Percentiles rank a stretch among this genome's conserved stretches.
phyloP scores from a whole-genome alignment of 352 stramenopile genomes.

The Pythium rishiriense region DNA sequence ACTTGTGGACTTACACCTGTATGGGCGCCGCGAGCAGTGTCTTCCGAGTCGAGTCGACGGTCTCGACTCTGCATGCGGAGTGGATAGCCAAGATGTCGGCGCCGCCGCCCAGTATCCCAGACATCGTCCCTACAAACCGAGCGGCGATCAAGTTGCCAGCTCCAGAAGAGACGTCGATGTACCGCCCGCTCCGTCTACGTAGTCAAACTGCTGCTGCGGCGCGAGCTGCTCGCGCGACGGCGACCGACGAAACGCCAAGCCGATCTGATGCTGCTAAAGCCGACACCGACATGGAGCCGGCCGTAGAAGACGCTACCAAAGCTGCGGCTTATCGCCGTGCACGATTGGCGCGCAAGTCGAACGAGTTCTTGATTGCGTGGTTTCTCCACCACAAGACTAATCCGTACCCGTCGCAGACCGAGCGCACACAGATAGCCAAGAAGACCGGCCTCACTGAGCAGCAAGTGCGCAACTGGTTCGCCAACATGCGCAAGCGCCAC shows the following conservation, averaged over 20 bases:
- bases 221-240: not conserved
- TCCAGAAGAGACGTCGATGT: not conserved
- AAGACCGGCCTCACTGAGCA: constrained; percentile 74
- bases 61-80: constrained; percentile 20
- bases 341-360: constrained; percentile 69
- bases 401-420: constrained; percentile 68
- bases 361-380: constrained; percentile 86
- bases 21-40: constrained; percentile 44
- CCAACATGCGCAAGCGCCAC: constrained; percentile 89
- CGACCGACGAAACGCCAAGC: not conserved
- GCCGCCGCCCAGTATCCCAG: not conserved
- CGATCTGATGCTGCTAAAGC: not conserved
- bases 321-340: constrained; percentile 36
- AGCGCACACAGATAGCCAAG: constrained; percentile 67
- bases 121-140: not conserved
- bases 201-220: constrained; percentile 10
- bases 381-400: constrained; percentile 87
- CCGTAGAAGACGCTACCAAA: not conserved
- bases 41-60: constrained; percentile 33
- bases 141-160: constrained; percentile 1
- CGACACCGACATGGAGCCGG: not conserved
- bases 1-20: constrained; percentile 55
- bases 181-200: constrained; percentile 25
- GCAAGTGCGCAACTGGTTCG: constrained; percentile 89
- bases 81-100: constrained; percentile 2